phyloP scores from a whole-genome alignment of 148 eudicot species.

The Cornus controversa region DNA sequence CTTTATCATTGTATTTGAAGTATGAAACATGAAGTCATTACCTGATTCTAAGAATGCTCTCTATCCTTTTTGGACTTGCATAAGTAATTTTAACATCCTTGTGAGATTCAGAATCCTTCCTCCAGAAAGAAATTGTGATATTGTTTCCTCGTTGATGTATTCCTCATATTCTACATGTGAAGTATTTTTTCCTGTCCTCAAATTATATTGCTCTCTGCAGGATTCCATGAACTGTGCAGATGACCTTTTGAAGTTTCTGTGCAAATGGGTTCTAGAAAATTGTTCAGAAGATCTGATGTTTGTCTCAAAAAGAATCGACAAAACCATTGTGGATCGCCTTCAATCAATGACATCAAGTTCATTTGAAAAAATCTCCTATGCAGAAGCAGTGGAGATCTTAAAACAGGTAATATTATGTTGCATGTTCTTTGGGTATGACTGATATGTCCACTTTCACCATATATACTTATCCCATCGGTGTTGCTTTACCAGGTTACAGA shows the following conservation, averaged over 20 bases:
- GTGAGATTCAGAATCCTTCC: no score
- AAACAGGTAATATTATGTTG: slow-evolving; percentile 43
- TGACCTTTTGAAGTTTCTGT: slow-evolving; percentile 67
- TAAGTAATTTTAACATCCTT: neutral
- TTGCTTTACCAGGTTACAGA: slow-evolving; percentile 39
- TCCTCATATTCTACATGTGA: neutral
- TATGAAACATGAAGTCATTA: no score
- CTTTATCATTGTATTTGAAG: no score
- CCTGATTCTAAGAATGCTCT: neutral
- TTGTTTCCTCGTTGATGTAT: neutral
- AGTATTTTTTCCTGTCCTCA: neutral
- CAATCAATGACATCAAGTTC: slow-evolving; percentile 36
- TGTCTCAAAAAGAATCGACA: slow-evolving; percentile 64
- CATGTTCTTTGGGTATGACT: neutral
- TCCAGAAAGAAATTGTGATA: no score
- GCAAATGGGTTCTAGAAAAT: slow-evolving; percentile 63
- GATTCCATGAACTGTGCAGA: slow-evolving; percentile 81
- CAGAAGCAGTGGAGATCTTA: slow-evolving; percentile 64
- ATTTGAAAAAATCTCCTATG: slow-evolving; percentile 68
- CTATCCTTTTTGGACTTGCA: neutral
- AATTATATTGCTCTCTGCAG: slow-evolving; percentile 25
- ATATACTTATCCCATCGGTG: neutral
- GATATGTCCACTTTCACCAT: neutral
- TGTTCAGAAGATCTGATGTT: slow-evolving; percentile 67
- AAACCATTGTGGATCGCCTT: slow-evolving; percentile 55